These are phyloP conservation scores for Escovopsis weberi DNA, from an alignment of 2,329 filamentous ascomycete genomes.

Conservation along the genomic window DNA sequence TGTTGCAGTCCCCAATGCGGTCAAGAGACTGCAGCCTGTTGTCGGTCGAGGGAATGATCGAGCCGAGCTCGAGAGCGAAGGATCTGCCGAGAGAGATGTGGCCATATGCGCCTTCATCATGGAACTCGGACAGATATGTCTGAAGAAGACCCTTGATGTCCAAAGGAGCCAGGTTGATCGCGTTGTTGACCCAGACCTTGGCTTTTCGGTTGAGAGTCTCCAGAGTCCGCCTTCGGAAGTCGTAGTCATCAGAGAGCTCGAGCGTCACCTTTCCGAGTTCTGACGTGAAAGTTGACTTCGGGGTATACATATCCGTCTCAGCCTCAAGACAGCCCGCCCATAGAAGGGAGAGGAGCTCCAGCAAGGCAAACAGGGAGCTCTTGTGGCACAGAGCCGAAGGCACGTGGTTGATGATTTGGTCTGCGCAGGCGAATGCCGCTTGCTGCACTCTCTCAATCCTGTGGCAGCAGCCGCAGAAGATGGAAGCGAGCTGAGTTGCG, in stretches of 20 bases:
- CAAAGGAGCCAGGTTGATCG: constrained; percentile 72
- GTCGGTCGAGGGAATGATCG: constrained; percentile 71
- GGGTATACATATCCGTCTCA: constrained; percentile 87
- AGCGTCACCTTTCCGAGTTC: constrained; percentile 64
- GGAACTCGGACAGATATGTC: constrained; percentile 90
- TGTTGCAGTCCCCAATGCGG: constrained; percentile 52
- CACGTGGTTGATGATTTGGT: constrained; percentile 69
- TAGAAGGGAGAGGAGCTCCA: constrained; percentile 87
- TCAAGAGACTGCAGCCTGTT: constrained; percentile 76
- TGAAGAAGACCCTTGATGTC: constrained; percentile 92
- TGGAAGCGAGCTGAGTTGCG: constrained; percentile 71
- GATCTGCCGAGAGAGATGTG: constrained; percentile 87
- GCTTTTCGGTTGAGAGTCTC: constrained; percentile 64
- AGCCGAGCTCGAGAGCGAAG: constrained; percentile 86
- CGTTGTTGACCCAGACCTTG: constrained; percentile 63
- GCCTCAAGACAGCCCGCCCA: constrained; percentile 90
- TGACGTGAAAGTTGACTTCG: constrained; percentile 68
- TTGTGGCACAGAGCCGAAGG: constrained; percentile 85
- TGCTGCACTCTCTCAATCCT: constrained; percentile 84
- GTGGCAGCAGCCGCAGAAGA: constrained; percentile 85
- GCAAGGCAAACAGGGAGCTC: constrained; percentile 76
- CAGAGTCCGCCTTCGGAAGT: constrained; percentile 65
- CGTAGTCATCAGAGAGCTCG: constrained; percentile 87
- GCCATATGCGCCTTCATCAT: constrained; percentile 80
- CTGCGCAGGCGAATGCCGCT: constrained; percentile 68